phyloP scores from a whole-genome alignment of 2,329 filamentous ascomycete species.

The Diaporthe vaccinii region DNA sequence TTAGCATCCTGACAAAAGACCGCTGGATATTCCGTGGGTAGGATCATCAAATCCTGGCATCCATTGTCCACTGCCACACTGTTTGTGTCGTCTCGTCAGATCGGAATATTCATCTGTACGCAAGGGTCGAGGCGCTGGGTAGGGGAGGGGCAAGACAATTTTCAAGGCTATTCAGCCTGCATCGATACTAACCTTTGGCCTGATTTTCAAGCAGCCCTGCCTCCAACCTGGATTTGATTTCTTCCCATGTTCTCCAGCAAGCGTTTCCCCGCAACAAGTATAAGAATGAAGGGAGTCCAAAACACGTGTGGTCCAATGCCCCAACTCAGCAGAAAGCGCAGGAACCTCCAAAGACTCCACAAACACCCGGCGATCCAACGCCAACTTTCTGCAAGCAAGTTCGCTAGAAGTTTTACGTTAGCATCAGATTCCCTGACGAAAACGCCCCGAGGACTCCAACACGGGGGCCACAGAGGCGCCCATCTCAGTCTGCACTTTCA shows the following conservation, averaged over 20 bases:
- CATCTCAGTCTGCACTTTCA: not conserved
- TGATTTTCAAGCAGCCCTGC: not conserved
- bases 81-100: not conserved
- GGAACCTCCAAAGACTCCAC: not conserved
- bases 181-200: not conserved
- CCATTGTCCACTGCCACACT: not conserved
- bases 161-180: not conserved
- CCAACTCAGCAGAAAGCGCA: not conserved
- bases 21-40: no score
- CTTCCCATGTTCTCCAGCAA: not conserved
- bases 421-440: not conserved
- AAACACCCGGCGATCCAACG: not conserved
- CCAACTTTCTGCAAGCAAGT: not conserved
- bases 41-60: not conserved
- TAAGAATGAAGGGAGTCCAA: not conserved
- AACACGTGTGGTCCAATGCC: not conserved
- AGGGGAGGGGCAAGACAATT: not conserved
- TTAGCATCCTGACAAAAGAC: not conserved
- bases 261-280: no score
- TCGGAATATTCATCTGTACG: not conserved
- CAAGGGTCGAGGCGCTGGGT: not conserved
- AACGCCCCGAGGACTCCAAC: not conserved
- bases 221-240: not conserved
- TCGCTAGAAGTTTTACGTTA: not conserved
- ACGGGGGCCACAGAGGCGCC: not conserved